Base-by-base conservation (phyloP, 371 early-diverging fungal genomes). In the Neoconidiobolus thromboides region DNA sequence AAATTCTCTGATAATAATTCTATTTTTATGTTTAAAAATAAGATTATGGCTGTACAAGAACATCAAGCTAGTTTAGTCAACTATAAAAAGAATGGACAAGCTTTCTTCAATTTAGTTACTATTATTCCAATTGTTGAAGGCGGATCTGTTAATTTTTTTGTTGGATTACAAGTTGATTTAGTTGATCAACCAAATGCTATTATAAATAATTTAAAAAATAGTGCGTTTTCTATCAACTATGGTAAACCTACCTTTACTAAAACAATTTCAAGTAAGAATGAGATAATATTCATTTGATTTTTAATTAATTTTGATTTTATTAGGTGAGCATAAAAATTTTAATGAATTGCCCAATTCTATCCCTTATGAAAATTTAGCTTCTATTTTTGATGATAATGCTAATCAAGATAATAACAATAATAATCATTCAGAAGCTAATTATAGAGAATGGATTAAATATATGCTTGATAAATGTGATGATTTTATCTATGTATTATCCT, bases 171-270 rank as follows among this genome's bases (percentile, higher is more conserved):
- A 60, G 72, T 81, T 0, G 84, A 84, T 62, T 62, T 84, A 41
- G 78, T 83, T 1, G 80, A 80, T 46, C 84, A 83, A 60, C 82
- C 84, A 38, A 76, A 82, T 63, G 75, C 77, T 5, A 82, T 83
- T 58, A 63, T 83, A 41, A 70, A 73, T 37, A 74, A 74, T 48
- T 73, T 79, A 77, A 71, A 70, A 55, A 77, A 77, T 61, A 76
- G 73, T 43, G 71, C 73, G 3, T 79, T 74, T 44, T 63, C 70
- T 63, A 77, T 80, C 15, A 81, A 81, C 52, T 78, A 73, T 50
- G 73, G 74, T 10, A 67, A 65, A 5, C 50, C 69, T 9, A 47
- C 60, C 40, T 65, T 75, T 36, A 72, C 75, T n/a, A 66, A 63
- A 26, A 26, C 26, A 26, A 26, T 44, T 54, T 14, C 26, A 26